Evolutionary conservation across 345 rosid genomes (phyloP).

Genomic region (Gossypium herbaceum): DNA sequence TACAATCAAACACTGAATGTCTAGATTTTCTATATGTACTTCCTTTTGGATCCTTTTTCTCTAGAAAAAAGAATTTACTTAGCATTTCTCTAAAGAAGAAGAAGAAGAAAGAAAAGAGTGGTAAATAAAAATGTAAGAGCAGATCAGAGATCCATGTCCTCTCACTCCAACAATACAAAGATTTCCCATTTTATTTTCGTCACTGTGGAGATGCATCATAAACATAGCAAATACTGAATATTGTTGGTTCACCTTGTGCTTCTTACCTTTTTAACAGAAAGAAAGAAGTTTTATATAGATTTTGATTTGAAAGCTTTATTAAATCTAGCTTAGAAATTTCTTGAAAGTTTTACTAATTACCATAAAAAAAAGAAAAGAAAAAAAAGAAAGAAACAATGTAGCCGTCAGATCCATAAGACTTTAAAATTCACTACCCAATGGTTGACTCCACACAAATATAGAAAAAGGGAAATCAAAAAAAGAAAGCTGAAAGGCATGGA

Average conservation of each 20-base stretch:
- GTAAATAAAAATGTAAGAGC: not conserved
- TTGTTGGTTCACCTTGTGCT: too few species aligned
- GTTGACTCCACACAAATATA: conserved; percentile 4
- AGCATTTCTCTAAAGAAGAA: not conserved
- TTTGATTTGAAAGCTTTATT: not conserved
- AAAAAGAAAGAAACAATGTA: not conserved
- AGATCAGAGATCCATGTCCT: not conserved
- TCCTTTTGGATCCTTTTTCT: conserved; percentile 7
- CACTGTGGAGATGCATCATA: too few species aligned
- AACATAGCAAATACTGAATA: too few species aligned
- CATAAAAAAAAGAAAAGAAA: not conserved
- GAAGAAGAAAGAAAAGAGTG: not conserved
- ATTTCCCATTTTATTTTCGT: not conserved
- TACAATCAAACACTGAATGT: not conserved
- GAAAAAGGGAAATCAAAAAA: not conserved
- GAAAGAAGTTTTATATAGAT: not conserved
- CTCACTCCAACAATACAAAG: not conserved
- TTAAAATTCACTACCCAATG: not conserved
- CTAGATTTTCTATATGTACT: conserved; percentile 1
- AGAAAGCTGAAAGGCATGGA: not conserved
- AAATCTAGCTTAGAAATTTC: not conserved
- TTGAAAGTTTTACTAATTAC: not conserved
- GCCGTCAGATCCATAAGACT: not conserved
- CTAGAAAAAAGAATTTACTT: not conserved
- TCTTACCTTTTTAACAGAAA: too few species aligned